Conservation (phyloP, 768 basidiomycete species). For the Suillus alpinus region DNA sequence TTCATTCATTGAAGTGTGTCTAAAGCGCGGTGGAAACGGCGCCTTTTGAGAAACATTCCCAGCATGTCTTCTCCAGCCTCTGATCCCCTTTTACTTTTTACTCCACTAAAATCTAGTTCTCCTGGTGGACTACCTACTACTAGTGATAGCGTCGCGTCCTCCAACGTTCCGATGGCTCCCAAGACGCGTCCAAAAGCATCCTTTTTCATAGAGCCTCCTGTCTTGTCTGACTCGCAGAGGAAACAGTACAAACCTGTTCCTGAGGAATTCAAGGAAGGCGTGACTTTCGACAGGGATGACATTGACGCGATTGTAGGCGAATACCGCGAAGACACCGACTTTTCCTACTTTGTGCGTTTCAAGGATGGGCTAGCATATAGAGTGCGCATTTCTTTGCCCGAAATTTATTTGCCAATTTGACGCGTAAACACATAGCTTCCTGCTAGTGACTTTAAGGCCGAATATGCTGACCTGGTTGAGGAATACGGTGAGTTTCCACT, state of each 20-base stretch:
- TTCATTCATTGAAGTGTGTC: conserved; percentile 11
- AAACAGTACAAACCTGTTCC: conserved; percentile 38
- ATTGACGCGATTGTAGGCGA: conserved; percentile 60
- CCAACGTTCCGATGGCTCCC: conserved; percentile 3
- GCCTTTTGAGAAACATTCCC: background rate
- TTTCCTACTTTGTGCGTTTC: conserved; percentile 62
- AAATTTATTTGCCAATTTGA: background rate
- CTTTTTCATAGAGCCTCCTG: conserved; percentile 39
- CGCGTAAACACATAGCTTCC: conserved; percentile 37
- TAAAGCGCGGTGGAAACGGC: conserved; percentile 7
- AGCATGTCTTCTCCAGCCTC: conserved; percentile 15
- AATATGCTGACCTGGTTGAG: conserved; percentile 46
- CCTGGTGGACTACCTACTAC: conserved; percentile 11
- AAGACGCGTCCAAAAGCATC: conserved; percentile 10
- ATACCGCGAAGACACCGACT: conserved; percentile 33
- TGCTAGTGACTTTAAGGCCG: conserved; percentile 35
- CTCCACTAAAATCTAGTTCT: conserved; percentile 12
- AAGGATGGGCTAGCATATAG: conserved; percentile 55
- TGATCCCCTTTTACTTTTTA: conserved; percentile 18
- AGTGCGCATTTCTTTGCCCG: conserved; percentile 34
- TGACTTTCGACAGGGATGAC: conserved; percentile 28
- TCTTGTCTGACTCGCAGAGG: conserved; percentile 37
- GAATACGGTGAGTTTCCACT: conserved; percentile 48
- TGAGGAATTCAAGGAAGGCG: conserved; percentile 33
- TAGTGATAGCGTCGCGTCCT: conserved; percentile 5